A percentile compares a stretch with the other conserved stretches of the same genome.
These are phyloP conservation scores for Eucalyptus pumila DNA, from an alignment of 345 rosid species.

Conservation along the genomic window DNA sequence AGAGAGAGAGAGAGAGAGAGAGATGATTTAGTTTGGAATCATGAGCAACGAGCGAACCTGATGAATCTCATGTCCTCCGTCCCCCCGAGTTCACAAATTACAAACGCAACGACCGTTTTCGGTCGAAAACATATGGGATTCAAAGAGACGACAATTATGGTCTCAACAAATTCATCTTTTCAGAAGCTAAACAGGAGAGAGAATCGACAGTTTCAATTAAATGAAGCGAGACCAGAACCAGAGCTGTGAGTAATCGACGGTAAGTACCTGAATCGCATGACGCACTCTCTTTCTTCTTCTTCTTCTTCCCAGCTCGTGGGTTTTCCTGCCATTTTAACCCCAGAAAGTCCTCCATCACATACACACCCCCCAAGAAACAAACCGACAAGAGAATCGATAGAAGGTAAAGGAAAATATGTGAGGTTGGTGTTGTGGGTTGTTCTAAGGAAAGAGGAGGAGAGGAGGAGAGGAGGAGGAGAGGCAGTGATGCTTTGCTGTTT, in stretches of 20 bases:
- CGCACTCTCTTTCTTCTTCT: not conserved
- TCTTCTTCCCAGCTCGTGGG: not conserved
- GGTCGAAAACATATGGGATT: not conserved
- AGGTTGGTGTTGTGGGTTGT: not conserved
- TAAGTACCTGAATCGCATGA: not conserved
- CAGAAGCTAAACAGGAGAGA: not conserved
- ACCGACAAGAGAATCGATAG: not conserved
- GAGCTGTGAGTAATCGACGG: not conserved
- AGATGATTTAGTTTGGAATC: not conserved
- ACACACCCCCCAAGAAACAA: not conserved
- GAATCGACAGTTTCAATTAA: not conserved
- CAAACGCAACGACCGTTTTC: not conserved
- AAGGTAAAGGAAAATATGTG: not conserved
- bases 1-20: not conserved
- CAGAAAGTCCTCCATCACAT: not conserved
- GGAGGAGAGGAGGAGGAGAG: not conserved
- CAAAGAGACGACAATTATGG: not conserved
- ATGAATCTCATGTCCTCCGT: not conserved
- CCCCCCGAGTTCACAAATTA: not conserved
- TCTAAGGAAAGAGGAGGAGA: not conserved
- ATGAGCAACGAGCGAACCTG: not conserved
- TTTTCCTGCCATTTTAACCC: not conserved
- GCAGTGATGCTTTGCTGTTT: not conserved
- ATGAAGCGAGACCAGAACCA: not conserved
- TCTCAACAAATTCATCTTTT: not conserved